Evolutionary conservation across 2,329 filamentous ascomycete species (phyloP), one percentile per base, ranked within the genome.

Genomic region (Trichoderma sp.): DNA sequence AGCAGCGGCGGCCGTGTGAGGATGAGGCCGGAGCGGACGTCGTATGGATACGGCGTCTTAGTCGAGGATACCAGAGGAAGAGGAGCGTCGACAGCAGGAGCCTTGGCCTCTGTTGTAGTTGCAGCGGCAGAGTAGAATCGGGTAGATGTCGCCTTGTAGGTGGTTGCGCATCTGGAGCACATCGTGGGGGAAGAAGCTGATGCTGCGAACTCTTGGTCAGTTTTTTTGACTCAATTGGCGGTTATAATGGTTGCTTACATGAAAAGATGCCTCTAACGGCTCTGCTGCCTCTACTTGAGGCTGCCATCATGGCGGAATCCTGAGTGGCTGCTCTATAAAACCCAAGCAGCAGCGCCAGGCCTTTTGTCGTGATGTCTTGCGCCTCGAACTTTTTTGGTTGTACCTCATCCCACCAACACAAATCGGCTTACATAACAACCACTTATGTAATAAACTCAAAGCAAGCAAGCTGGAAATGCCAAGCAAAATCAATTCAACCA

Each of bases 1-100:
- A 99, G 87, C 72, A 97, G 86, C 7, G 96, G 96, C 62, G 96
- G 90, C 32, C 96, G 93, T 60, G 94, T 96, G 74, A 99, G 90
- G 76, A 98, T 89, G 73, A 98, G 87, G 74, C 93, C 92, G 72
- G 87, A 86, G 72, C 84, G 85, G 80, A 90, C 84, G 75, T 83
- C 82, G 82, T 88, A 88, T 67, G 79, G 75, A 26, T 78, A 71
- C 21, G 76, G 74, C 14, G 75, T 60, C 71, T 67, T 67, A 11
- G 72, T 43, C 30, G 75, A 36, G 21, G 74, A 34, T 34, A 74
- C 36, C 21, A 74, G 7, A 32, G 34, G 72, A 32, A 74, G 66
- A n/a, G 76, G 71, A 30, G 71, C 24, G 18, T 73, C 72, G 47
- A 78, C 75, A 8, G 73, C 71, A 39, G 74, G 73, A 30, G 74